Base-by-base conservation (phyloP, 1,284 basidiomycete genomes). In the Schizophyllum amplum region DNA sequence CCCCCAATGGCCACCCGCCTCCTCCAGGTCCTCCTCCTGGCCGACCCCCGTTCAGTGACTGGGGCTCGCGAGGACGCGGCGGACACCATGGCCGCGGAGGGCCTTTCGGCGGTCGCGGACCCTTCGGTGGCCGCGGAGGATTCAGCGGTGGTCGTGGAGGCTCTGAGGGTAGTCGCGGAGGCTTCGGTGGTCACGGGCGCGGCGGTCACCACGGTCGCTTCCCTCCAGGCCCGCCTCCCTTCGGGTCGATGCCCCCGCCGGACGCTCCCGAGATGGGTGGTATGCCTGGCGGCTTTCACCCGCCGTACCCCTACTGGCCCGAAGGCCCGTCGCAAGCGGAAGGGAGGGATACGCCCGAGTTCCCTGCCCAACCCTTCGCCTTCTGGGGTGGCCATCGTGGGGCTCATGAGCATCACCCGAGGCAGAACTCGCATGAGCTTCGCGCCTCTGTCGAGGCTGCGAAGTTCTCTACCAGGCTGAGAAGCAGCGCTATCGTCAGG, bases 371-470 rank as follows among this genome's bases (percentile, higher is more conserved):
- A 13, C 33, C 33, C 13, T 42, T 42, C 7, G 11, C 33, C 13
- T 17, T 13, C 13, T 42, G 33, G 33, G 33, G 33, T 17, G 17
- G 33, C 33, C 17, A 13, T 17, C 33, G 33, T 17, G 33, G 27
- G 6, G 52, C 51, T 51, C 58, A 22, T 59, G 59, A 23, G 58
- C 56, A 17, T 60, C 61, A 55, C 59, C 59, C 24, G 55, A 59
- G n/a, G 48, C 24, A 21, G 48, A 50, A 50, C 47, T 65, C 69
- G 24, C 68, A 81, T 59, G 77, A 81, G 21, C 69, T 82, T 50
- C 79, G 77, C 62, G 78, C 78, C n/a, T 74, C 80, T 42, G 77
- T 89, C 4, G 82, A 87, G 64, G 79, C 73, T n/a, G 84, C 86
- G 0, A 90, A 87, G 64, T 72, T 74, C 47, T 71, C 17, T 90